Base-by-base conservation (phyloP, 2,329 filamentous ascomycete species). In the Fusarium sp. region DNA sequence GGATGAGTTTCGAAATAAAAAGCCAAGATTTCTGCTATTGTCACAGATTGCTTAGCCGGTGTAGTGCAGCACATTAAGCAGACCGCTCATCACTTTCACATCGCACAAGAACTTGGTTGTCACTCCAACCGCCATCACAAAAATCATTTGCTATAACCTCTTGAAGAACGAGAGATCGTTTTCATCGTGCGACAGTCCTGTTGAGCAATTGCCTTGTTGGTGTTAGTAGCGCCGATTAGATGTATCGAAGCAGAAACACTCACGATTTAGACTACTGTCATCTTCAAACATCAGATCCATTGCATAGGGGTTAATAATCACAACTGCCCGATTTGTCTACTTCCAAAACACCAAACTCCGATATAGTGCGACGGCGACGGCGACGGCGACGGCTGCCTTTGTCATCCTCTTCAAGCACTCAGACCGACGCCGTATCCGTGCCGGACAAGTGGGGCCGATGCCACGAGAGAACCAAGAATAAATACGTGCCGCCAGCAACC, bases 391-490 rank as follows among this genome's bases (percentile, higher is more conserved):
- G 31, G 7, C 16, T 39, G 33, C 19, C 25, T 27, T 56, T 37
- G 23, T 35, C 31, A 33, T 31, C 39, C 45, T 52, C 27, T 37
- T n/a, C n/a, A n/a, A n/a, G 33, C 44, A 54, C 25, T 59, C 48
- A 39, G 33, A 31, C 49, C 66, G 55, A 38, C 21, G 37, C 38
- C 45, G 41, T 25, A 33, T n/a, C 67, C 58, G 45, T 46, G 49
- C 48, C 70, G 70, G 70, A 63, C 45, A n/a, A 51, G 70, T 55
- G 70, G 70, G 62, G 70, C 70, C 70, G 62, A 11, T 33, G 19
- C 41, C 27, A 41, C 27, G 31, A 21, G 49, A n/a, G 27, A 56
- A 21, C 25, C 38, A 63, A 33, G 35, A 60, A 42, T 35, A 33
- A 52, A 54, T 42, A 33, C 31, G 3, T 38, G 33, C 51, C 19